phyloP scores from a whole-genome alignment of 192 early-diverging fungal species.

The Jimgerdemannia flammicorona region DNA sequence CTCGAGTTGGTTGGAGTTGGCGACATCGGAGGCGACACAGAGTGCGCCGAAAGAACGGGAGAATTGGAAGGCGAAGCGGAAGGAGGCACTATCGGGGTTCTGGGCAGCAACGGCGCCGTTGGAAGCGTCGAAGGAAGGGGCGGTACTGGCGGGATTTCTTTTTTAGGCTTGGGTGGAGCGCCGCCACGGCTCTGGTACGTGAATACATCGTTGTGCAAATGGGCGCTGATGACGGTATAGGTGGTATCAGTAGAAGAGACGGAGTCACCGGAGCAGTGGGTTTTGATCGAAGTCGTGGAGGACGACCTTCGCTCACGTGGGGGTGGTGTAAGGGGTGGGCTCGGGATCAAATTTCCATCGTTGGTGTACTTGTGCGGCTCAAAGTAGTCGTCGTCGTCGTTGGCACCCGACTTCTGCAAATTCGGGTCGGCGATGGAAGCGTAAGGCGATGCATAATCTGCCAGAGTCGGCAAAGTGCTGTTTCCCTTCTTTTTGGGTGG shows the following conservation, averaged over 20 bases:
- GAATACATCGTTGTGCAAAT: not conserved
- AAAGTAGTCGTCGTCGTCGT: not conserved
- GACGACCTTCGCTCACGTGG: not conserved
- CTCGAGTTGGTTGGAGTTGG: not conserved
- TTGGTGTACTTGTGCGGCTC: not conserved
- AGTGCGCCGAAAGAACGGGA: no score
- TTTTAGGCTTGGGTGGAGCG: not conserved
- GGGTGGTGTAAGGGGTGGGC: not conserved
- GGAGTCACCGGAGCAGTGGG: not conserved
- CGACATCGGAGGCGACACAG: not conserved
- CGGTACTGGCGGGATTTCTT: not conserved
- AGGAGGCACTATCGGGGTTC: no score
- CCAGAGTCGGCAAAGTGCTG: not conserved
- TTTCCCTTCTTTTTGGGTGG: not conserved
- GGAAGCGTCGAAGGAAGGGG: no score
- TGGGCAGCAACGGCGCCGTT: no score
- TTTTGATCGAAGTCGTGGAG: not conserved
- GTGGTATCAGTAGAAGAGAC: not conserved
- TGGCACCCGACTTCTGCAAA: not conserved
- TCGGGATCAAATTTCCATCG: not conserved
- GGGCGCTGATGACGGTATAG: not conserved
- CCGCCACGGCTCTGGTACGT: not conserved
- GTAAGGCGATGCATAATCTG: not conserved
- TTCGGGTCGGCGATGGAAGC: not conserved
- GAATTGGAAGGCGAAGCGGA: no score